Evolutionary conservation across 1,284 basidiomycete genomes (phyloP).

Genomic region (Apiotrichum domesticum): DNA sequence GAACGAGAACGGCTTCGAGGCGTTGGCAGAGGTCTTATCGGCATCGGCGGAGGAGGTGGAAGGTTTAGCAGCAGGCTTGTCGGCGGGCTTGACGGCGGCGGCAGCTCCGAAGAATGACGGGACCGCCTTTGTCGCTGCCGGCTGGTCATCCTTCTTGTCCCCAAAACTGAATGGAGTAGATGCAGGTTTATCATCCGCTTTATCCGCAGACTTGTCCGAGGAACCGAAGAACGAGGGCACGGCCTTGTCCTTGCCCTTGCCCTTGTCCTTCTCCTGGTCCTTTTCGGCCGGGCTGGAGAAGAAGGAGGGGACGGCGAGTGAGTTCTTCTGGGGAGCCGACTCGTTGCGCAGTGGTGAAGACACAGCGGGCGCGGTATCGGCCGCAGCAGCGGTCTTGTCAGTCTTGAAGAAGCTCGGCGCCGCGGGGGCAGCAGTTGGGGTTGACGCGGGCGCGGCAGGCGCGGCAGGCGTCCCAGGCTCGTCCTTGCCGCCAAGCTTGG

Average conservation of each 20-base stretch:
- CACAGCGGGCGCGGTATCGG: background rate
- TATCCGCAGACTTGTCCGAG: slow-evolving; percentile 1
- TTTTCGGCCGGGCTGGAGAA: no score
- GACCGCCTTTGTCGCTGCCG: no score
- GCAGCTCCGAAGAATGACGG: no score
- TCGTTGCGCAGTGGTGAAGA: slow-evolving; percentile 2
- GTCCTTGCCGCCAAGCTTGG: slow-evolving; percentile 7
- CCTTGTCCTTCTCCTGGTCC: no score
- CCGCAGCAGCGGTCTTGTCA: background rate
- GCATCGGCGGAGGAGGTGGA: background rate
- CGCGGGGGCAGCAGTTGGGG: background rate
- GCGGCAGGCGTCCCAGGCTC: background rate
- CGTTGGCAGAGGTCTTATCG: background rate
- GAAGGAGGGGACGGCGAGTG: background rate
- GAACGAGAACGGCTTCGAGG: background rate
- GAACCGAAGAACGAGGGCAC: background rate
- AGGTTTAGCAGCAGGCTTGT: background rate
- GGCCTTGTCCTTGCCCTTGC: background rate
- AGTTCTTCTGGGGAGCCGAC: background rate
- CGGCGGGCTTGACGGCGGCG: no score
- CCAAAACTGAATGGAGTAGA: no score
- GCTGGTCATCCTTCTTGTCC: no score
- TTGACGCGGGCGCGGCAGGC: background rate
- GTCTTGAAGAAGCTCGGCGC: background rate
- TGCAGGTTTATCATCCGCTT: background rate